A percentile compares a stretch with the other conserved stretches of the same genome.
phyloP scores from a whole-genome alignment of 2,329 filamentous ascomycete species.

The Nakataea oryzae region DNA sequence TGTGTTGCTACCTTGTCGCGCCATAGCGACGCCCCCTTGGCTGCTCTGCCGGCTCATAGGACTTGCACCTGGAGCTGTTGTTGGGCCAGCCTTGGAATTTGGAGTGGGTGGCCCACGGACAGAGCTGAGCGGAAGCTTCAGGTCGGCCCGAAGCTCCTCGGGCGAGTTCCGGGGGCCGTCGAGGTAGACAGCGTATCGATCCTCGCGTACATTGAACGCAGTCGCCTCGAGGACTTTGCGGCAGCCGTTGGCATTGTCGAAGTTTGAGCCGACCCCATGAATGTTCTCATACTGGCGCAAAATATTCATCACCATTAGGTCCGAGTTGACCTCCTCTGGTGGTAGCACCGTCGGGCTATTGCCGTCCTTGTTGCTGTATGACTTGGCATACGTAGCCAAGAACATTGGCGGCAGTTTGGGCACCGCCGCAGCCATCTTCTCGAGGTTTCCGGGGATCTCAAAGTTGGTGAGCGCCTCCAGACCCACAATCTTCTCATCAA shows the following conservation, averaged over 20 bases:
- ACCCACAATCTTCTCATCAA: slow-evolving; percentile 47
- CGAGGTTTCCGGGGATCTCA: slow-evolving; percentile 46
- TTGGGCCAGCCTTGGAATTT: slow-evolving; percentile 7
- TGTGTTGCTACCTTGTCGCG: slow-evolving; percentile 35
- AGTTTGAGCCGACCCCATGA: slow-evolving; percentile 43
- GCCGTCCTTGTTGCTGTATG: slow-evolving; percentile 42
- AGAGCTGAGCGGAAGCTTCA: slow-evolving; percentile 34
- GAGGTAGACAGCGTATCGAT: slow-evolving; percentile 37
- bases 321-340: slow-evolving; percentile 34
- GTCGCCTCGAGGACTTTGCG: slow-evolving; percentile 46
- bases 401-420: slow-evolving; percentile 48
- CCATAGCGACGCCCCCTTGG: slow-evolving; percentile 45
- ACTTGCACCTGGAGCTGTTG: slow-evolving; percentile 21
- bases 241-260: slow-evolving; percentile 42
- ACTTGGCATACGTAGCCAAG: slow-evolving; percentile 48
- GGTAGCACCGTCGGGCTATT: slow-evolving; percentile 43
- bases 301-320: slow-evolving; percentile 2
- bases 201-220: slow-evolving; percentile 34
- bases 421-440: slow-evolving; percentile 42
- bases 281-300: slow-evolving; percentile 34
- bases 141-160: slow-evolving; percentile 36
- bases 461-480: slow-evolving; percentile 51
- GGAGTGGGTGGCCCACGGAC: slow-evolving; percentile 27
- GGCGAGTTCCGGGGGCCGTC: slow-evolving; percentile 30
- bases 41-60: slow-evolving; percentile 49